Base-by-base conservation (phyloP, 1,139 yeast genomes). In the Saccharomyces hybrid region DNA sequence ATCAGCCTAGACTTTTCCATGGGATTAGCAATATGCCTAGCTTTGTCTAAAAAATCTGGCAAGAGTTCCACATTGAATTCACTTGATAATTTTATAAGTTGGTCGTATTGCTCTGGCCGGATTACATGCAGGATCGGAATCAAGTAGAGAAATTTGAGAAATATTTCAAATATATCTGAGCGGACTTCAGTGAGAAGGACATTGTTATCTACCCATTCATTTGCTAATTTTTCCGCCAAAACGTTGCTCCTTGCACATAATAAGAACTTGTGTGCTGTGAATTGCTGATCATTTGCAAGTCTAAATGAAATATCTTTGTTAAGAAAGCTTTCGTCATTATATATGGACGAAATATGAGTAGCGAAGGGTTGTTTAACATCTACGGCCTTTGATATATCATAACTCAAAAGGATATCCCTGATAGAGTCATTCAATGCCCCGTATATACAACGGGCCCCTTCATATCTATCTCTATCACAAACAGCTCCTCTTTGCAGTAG, bases 381-480 rank as follows among this genome's bases (percentile, higher is more conserved):
- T 6, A 83, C 84, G 0, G 84, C 81, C 63, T 84, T 86, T 3
- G 88, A 79, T 50, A 86, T 78, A 65, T 85, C 90, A 64, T 78
- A 83, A 55, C 82, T 76, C 19, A 83, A 66, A 55, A 87, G 69
- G 28, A 84, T 67, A 53, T 80, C 78, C 50, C 90, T 70, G 27
- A 87, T 87, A 11, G 74, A 70, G 63, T 85, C 89, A 27, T 79
- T 87, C 55, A 87, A 70, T 0, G 95, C 95, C 1, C 91, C 95
- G 64, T 87, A 86, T 1, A 86, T 76, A 60, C 93, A 86, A 49
- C 95, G 75, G 9, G 86, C 89, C 2, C 95, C 95, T 68, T 86
- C 88, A 64, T 82, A 83, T 21, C 90, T 83, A 64, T 86, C 93
- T 64, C 90, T 75, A 66, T 86, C 91, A 68, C 91, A 85, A 1